Evolutionary conservation across 768 basidiomycete genomes (phyloP), one percentile per base, ranked within the genome.

Genomic region (Tephrocybe sp.): DNA sequence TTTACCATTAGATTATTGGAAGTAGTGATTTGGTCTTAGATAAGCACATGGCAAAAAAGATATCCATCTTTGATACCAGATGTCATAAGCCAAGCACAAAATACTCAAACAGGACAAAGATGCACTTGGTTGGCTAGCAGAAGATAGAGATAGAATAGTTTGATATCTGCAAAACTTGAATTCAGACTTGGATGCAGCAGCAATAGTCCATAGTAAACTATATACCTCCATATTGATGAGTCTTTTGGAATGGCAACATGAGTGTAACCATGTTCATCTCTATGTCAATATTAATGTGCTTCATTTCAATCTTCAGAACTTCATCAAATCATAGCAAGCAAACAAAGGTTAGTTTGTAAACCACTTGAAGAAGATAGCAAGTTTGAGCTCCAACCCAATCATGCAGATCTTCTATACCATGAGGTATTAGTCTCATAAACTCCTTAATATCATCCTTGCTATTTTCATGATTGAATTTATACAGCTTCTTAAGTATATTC

Each of bases 321-420:
- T 73, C 69, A 45, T 71, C 67, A 42, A 67, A 60, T 3, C 63
- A 65, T 0, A 72, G 58, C 8, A 73, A 40, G 42, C 70, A 73
- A 0, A 66, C n/a, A 42, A 70, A 73, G 3, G 70, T 58, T 11
- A 72, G 36, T 1, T 63, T 63, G 33, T 71, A 73, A 2, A 65
- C 65, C 0, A 67, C 64, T 9, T 65, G 63, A 0, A 71, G 57
- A n/a, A 69, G 61, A 12, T 48, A 49, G 1, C 65, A 55, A 3
- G 56, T 60, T 1, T 59, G 48, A 6, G 61, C 58, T 9, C 72
- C 70, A 37, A 65, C 67, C 69, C 69, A 72, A 4, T 61, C 17
- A 30, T 66, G 47, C 0, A 51, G 14, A 18, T 55, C 51, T 24
- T 57, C 43, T 4, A 50, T 28, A 1, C 34, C 45, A 28, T 46